phyloP scores from a whole-genome alignment of 139 green algal genomes.

The Chlamydomonas sp. region DNA sequence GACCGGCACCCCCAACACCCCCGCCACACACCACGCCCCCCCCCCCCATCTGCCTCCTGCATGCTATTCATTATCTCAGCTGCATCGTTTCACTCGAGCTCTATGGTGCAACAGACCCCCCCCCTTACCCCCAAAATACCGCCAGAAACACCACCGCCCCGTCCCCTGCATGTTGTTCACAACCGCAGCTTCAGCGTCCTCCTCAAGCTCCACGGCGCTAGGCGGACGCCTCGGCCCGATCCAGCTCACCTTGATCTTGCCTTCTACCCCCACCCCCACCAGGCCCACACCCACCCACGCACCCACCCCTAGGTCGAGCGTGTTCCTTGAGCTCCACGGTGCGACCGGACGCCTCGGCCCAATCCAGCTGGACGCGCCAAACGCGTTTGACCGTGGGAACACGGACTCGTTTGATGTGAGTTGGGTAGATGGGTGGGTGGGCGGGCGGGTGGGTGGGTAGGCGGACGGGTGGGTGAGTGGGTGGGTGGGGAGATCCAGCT shows the following conservation, averaged over 20 bases:
- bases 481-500: no score
- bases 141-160: no score
- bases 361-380: constrained; percentile 34
- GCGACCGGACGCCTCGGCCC: constrained; percentile 26
- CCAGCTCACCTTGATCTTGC: no score
- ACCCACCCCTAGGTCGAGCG: constrained; percentile 10
- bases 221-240: no score
- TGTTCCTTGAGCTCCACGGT: constrained; percentile 33
- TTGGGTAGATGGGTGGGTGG: no score
- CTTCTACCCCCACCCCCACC: background rate
- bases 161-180: no score
- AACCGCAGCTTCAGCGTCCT: no score
- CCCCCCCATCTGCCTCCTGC: background rate
- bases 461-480: no score
- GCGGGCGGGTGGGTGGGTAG: no score
- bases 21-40: background rate
- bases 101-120: background rate
- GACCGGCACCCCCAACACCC: background rate
- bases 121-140: background rate
- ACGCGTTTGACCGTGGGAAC: constrained; percentile 41
- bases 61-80: no score
- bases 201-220: no score
- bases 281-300: background rate
- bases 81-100: no score
- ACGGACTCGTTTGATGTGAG: constrained; percentile 43